Conservation (phyloP, 768 basidiomycete species). For the Cyclocybe cylindracea region DNA sequence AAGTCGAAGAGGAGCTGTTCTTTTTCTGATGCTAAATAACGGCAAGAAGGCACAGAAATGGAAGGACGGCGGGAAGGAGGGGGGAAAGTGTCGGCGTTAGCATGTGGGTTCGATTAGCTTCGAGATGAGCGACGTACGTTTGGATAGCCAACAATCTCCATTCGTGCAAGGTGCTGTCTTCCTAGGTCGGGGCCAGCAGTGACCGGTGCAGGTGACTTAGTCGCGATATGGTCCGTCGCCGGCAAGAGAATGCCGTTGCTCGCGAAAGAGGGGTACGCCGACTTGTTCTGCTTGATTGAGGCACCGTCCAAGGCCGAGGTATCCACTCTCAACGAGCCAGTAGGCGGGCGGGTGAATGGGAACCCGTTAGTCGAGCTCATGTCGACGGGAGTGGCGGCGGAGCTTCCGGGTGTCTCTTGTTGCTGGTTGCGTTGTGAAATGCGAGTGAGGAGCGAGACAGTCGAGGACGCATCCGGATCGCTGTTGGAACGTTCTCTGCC, state of each 20-base stretch:
- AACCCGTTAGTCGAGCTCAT: slow-evolving; percentile 43
- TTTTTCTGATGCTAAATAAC: slow-evolving; percentile 30
- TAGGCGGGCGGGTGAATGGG: slow-evolving; percentile 64
- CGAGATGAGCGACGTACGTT: slow-evolving; percentile 46
- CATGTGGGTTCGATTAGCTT: not conserved
- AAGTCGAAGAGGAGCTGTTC: slow-evolving; percentile 46
- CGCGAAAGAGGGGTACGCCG: slow-evolving; percentile 74
- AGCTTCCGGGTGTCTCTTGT: slow-evolving; percentile 54
- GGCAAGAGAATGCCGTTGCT: slow-evolving; percentile 61
- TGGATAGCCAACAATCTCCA: slow-evolving; percentile 74
- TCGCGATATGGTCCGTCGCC: slow-evolving; percentile 55
- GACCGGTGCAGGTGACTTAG: slow-evolving; percentile 76
- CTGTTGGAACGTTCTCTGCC: slow-evolving; percentile 76
- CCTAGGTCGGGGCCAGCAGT: slow-evolving; percentile 87
- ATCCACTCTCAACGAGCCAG: slow-evolving; percentile 73
- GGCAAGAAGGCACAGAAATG: not conserved
- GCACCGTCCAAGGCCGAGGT: slow-evolving; percentile 64
- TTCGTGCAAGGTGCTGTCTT: slow-evolving; percentile 67
- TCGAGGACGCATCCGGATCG: slow-evolving; percentile 71
- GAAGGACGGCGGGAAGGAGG: not conserved
- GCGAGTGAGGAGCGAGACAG: slow-evolving; percentile 73
- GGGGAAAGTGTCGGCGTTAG: slow-evolving; percentile 1
- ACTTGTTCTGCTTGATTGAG: slow-evolving; percentile 77
- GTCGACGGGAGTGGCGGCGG: slow-evolving; percentile 57
- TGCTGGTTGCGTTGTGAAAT: slow-evolving; percentile 50